A percentile compares a stretch with the other conserved stretches of the same genome.
phyloP scores from a whole-genome alignment of 495 filamentous ascomycete species.

The Apodospora peruviana region DNA sequence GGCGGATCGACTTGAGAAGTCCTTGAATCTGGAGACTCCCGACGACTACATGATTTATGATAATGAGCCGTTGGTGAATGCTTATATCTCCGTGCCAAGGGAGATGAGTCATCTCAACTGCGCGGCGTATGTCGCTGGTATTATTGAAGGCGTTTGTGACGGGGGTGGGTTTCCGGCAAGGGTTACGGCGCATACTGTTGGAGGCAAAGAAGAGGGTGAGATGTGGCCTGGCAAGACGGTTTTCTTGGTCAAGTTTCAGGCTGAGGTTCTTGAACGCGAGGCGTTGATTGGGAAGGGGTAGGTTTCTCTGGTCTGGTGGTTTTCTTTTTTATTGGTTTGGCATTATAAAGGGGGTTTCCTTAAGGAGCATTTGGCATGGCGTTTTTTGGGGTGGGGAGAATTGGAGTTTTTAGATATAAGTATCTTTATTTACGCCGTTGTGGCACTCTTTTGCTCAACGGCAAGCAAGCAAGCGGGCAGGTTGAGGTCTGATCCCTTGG shows the following conservation, averaged over 20 bases:
- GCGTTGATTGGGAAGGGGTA: slow-evolving; percentile 47
- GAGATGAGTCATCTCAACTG: slow-evolving; percentile 97
- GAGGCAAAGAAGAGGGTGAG: slow-evolving; percentile 65
- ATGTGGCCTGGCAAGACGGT: slow-evolving; percentile 96
- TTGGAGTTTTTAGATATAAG: too few relatives aligned
- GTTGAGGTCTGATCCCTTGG: too few relatives aligned
- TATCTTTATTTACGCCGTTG: too few relatives aligned
- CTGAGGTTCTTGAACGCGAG: slow-evolving; percentile 87
- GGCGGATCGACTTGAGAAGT: slow-evolving; percentile 88
- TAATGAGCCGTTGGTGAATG: slow-evolving; percentile 92
- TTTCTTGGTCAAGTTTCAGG: slow-evolving; percentile 85
- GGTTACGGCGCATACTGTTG: slow-evolving; percentile 85
- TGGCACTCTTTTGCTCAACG: too few relatives aligned
- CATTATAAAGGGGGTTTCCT: not conserved
- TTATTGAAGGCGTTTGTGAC: slow-evolving; percentile 93
- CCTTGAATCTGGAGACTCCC: slow-evolving; percentile 66
- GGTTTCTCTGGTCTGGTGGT: not conserved
- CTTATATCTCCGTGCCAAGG: slow-evolving; percentile 83
- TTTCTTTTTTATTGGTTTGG: not conserved
- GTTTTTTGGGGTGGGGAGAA: slow-evolving; percentile 10
- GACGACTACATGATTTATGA: slow-evolving; percentile 98
- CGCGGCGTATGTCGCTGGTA: slow-evolving; percentile 89
- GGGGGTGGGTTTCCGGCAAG: slow-evolving; percentile 81
- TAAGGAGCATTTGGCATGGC: slow-evolving; percentile 22
- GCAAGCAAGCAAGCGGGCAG: too few relatives aligned